Evolutionary conservation across 768 basidiomycete genomes (phyloP), one percentile per base, ranked within the genome.

Genomic region (Dacryopinax primogenitus): DNA sequence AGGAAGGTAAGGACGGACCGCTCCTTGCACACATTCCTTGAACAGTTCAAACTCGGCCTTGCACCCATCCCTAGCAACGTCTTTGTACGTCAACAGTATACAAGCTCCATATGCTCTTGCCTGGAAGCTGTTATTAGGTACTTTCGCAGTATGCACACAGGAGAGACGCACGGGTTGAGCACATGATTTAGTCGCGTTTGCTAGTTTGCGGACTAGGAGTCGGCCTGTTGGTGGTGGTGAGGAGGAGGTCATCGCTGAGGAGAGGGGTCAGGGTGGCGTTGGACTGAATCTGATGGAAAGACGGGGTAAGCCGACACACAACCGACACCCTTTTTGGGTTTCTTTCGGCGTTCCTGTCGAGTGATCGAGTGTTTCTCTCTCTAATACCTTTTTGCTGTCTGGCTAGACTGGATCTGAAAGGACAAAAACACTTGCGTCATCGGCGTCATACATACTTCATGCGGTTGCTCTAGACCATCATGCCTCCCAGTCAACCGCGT

Each of bases 61-160:
- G 77, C 95, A 99, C 70, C 84, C 82, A 69, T 90, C 89, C 73
- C 87, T 88, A 66, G 78, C 83, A 3, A 92, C 86, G 67, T 98
- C 95, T 32, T 83, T 83, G 74, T 96, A 95, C 2, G 83, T 83
- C 1, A 84, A 82, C 32, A 87, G 78, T 51, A 98, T 85, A 75
- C 95, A 99, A 78, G 87, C 87, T 26, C 92, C 95, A 73, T 99
- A 99, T 3, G 76, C 78, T 2, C 83, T 74, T 30, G 93, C 92
- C 72, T 92, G 6, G 78, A 67, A 9, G 86, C 77, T 70, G 89
- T 90, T 16, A 87, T 88, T 18, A 37, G 36, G 36, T 37, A 37
- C 9, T 9, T 9, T 37, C 9, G 18, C 36, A 37, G 41, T 6
- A 18, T 23, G 41, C 6, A 3, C 18, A 23, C 18, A 18, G 41